Evolutionary conservation across 1,139 yeast genomes (phyloP), one percentile per base, ranked within the genome.

Genomic region (Geotrichum cucujoidarum): DNA sequence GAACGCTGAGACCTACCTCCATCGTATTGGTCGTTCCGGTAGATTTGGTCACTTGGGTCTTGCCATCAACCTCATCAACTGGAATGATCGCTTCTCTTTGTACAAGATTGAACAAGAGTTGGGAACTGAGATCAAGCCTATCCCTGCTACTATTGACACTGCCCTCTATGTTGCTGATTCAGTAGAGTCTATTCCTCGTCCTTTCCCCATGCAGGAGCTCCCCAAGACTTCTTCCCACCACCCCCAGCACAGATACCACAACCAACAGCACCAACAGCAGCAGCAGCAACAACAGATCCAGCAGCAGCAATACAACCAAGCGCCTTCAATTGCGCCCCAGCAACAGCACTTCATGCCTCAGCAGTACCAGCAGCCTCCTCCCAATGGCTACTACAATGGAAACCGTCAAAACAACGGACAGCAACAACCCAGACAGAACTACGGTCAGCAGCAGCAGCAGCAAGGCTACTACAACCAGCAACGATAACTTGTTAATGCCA

Each of bases 21-120:
- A 92, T 71, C 86, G 98, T 77, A 94, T 92, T 63, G 97, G 99
- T 75, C 90, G 99, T 75, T 89, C 97, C 2, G 99, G 98, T 60
- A 85, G 98, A 76, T 92, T 89, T 66, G 98, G 98, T 58, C 98
- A 94, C 68, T 80, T 90, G 65, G 98, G 98, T 75, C 77, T 92
- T 66, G 98, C 98, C 38, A 90, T 92, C 64, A 94, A 92, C 70
- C 79, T 92, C 62, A 89, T 92, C 74, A 87, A 90, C 67, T 92
- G 97, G 97, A 83, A 89, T 63, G 98, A 94, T 66, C 80, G 97
- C 65, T 89, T 86, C 70, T 87, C 85, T 62, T 76, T 92, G 62
- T 92, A 89, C 72, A 88, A 88, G 69, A 90, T 92, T 61, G 98
- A 92, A 69, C 96, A 90, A 69, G 98, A 92, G 69, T 78, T 94